Conservation (phyloP, 2,329 filamentous ascomycete genomes). For the Nectriaceae sp. region DNA sequence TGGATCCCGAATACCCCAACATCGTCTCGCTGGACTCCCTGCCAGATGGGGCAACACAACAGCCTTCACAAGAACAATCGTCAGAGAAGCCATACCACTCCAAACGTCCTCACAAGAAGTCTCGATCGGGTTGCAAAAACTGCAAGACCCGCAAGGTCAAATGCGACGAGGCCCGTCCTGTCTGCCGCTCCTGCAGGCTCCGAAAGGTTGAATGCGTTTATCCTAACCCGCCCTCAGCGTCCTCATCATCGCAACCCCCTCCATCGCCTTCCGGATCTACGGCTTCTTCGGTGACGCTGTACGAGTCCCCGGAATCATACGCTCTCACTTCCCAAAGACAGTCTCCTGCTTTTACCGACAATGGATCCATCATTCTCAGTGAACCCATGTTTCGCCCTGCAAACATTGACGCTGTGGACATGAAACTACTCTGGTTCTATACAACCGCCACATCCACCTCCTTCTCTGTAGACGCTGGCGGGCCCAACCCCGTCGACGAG, state of each 20-base stretch:
- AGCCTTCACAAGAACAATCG: not conserved
- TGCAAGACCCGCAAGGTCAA: slow-evolving; percentile 59
- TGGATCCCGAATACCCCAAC: too few species aligned
- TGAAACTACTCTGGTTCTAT: slow-evolving; percentile 60
- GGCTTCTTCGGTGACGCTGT: not conserved
- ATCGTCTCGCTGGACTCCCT: too few species aligned
- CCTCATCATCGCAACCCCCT: slow-evolving; percentile 7
- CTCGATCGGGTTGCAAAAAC: slow-evolving; percentile 52
- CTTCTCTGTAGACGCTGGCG: slow-evolving; percentile 44
- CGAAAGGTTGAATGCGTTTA: slow-evolving; percentile 53
- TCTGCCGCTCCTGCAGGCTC: slow-evolving; percentile 50
- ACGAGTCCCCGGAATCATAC: not conserved
- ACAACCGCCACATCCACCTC: slow-evolving; percentile 47
- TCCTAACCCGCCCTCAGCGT: slow-evolving; percentile 22
- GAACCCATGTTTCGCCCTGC: slow-evolving; percentile 34
- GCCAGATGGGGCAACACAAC: too few species aligned
- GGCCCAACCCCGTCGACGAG: slow-evolving; percentile 38
- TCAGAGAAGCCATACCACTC: slow-evolving; percentile 33
- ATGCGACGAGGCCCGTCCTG: slow-evolving; percentile 53
- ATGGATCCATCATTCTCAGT: slow-evolving; percentile 10
- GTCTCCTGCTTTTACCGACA: slow-evolving; percentile 4
- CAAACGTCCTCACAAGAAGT: slow-evolving; percentile 59
- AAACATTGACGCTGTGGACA: slow-evolving; percentile 43
- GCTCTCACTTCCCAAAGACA: slow-evolving; percentile 3
- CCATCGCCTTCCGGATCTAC: slow-evolving; percentile 1